Evolutionary conservation across 2,329 filamentous ascomycete genomes (phyloP), one percentile per base, ranked within the genome.

Genomic region (Clarireedia sp.): DNA sequence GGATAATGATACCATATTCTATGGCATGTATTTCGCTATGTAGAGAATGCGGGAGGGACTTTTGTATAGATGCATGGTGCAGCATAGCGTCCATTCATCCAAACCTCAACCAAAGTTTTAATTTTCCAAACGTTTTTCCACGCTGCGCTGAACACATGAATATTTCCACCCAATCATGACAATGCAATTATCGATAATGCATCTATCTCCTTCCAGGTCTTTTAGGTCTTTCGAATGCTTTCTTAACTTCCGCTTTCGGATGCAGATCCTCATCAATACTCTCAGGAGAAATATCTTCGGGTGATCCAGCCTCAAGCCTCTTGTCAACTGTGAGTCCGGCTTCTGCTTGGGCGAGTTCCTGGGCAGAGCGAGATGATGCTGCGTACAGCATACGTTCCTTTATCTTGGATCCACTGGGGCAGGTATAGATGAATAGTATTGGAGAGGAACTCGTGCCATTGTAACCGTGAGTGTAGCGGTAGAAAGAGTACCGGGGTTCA

Each of bases 321-420:
- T 89, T 90, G 56, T 81, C 83, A 4, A 89, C 74, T 55, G 74
- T 76, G 50, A 92, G 66, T 0, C 83, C 84, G 1, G 81, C 85
- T 62, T 89, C 81, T 37, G 72, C 72, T 64, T 84, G 80, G 17
- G 87, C 88, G 36, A 85, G 69, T n/a, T 75, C 72, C 29, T 90
- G 74, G 3, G 89, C 86, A 23, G 81, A 79, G 10, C 80, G 75
- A 71, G 84, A 85, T 74, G 84, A 85, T 24, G 85, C 74, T 36
- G 89, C 87, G 69, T 94, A 94, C 66, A 94, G 72, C 89, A 95
- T 95, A 60, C 88, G 79, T 72, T 87, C 86, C 74, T 89, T 91
- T 74, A 94, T 87, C 51, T 80, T 75, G 72, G 84, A 88, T 51
- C 78, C 82, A 0, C 80, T 74, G 0, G 89, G 89, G 69, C 87